Conservation (phyloP, 306 rosid genomes). For the Fragaria nilgerrensis region DNA sequence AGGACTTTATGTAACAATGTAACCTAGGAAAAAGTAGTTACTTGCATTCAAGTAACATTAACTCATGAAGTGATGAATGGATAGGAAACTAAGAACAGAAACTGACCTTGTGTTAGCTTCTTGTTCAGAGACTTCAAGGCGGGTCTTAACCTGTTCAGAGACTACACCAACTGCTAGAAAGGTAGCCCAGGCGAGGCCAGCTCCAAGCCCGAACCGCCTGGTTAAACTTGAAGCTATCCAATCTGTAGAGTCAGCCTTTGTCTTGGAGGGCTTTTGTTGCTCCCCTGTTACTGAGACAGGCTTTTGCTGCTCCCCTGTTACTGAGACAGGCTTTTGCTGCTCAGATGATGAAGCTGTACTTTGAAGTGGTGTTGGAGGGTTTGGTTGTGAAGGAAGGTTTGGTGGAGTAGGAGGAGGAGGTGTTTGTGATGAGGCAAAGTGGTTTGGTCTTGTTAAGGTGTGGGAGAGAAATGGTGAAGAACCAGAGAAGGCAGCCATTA, state of each 20-base stretch:
- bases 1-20: no score
- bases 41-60: background rate
- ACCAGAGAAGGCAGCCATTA: conserved; percentile 75
- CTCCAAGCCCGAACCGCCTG: conserved; percentile 86
- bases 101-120: conserved; percentile 75
- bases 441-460: conserved; percentile 58
- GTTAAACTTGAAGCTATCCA: conserved; percentile 85
- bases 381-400: conserved; percentile 46
- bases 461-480: conserved; percentile 66
- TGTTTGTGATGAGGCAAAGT: conserved; percentile 50
- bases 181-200: conserved; percentile 95
- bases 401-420: conserved; percentile 47
- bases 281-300: conserved; percentile 36
- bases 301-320: conserved; percentile 34
- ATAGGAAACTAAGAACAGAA: background rate
- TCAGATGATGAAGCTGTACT: conserved; percentile 36
- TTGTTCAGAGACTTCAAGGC: conserved; percentile 84
- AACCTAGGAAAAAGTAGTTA: background rate
- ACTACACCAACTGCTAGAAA: conserved; percentile 79
- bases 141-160: conserved; percentile 96
- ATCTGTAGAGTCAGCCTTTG: conserved; percentile 71
- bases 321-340: conserved; percentile 36
- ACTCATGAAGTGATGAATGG: background rate
- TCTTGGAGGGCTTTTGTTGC: conserved; percentile 42
- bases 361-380: conserved; percentile 37